These are phyloP conservation scores for Starmerella etchellsii DNA, from an alignment of 805 yeast genomes.

Conservation along the genomic window DNA sequence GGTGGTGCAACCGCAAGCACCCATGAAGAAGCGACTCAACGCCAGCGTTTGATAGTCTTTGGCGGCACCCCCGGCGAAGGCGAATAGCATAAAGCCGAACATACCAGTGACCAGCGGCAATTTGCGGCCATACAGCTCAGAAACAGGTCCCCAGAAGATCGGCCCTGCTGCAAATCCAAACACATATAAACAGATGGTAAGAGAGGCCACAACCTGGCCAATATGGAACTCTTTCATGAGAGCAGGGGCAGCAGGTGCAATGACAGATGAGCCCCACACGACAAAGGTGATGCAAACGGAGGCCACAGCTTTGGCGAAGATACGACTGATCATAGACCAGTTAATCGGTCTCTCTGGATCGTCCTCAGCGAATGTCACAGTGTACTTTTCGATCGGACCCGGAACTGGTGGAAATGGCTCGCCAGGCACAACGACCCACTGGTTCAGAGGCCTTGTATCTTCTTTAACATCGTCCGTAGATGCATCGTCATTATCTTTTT, in stretches of 20 bases:
- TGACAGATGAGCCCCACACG: constrained; percentile 36
- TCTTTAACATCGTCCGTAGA: constrained; percentile 3
- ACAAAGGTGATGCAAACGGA: constrained; percentile 28
- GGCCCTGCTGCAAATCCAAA: constrained; percentile 61
- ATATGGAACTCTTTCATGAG: constrained; percentile 33
- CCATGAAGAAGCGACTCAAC: constrained; percentile 44
- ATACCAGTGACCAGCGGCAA: constrained; percentile 31
- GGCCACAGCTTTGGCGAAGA: constrained; percentile 27
- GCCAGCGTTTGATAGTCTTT: constrained; percentile 40
- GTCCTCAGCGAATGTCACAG: constrained; percentile 28
- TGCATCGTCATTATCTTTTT: neutral
- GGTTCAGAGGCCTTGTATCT: constrained; percentile 10
- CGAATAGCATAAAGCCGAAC: constrained; percentile 27
- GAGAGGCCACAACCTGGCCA: constrained; percentile 36
- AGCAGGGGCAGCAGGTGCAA: constrained; percentile 30
- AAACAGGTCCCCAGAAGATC: constrained; percentile 48
- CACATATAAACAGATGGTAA: constrained; percentile 47
- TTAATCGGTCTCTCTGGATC: constrained; percentile 46
- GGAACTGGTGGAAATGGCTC: constrained; percentile 17
- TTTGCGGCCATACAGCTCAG: constrained; percentile 42
- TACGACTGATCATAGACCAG: constrained; percentile 33
- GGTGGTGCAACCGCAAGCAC: constrained; percentile 48
- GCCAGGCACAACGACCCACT: constrained; percentile 18
- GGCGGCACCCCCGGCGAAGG: constrained; percentile 40
- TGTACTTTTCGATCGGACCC: constrained; percentile 13